Base-by-base conservation (phyloP, 2,329 filamentous ascomycete species). In the Aspergillus fructus region DNA sequence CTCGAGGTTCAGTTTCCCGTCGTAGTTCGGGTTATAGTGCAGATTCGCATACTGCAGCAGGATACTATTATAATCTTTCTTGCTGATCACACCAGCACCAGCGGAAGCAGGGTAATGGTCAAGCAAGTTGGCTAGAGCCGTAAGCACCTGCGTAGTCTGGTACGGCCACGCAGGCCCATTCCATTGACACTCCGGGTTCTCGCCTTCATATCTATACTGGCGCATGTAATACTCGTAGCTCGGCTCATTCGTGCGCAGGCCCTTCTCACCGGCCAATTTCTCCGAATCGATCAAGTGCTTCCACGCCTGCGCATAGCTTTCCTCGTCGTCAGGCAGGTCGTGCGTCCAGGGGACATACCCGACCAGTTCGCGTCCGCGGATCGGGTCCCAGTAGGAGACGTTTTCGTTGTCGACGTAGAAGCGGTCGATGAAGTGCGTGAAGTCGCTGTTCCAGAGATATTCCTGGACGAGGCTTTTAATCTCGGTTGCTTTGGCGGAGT, bases 101-200 rank as follows among this genome's bases (percentile, higher is more conserved):
- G 60, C 65, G 4, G 64, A 66, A 4, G 73, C 66, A 17, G 67
- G 54, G 61, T 79, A 79, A 51, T 75, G 71, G 42, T 79, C 74
- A 1, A 79, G 70, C 19, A 79, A 64, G 54, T 79, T 79, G 3
- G 75, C 74, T 17, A 79, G 72, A 0, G 68, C 77, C 0, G 71
- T 68, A 0, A 79, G 67, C 1, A 71, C 70, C 45, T 78, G 76
- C 0, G 76, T 78, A 0, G 70, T 76, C 57, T 79, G 76, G 56
- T 74, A 79, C 0, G 77, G 76, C 77, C 77, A 79, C 0, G 74
- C 68, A 0, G 77, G 75, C 1, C 77, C 77, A 41, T 79, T 78
- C 77, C 77, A 79, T 48, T 79, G 77, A 51, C 77, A 79, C 50
- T 79, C 76, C 4, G 52, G 58, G 2, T 70, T 60, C 1, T 61